Evolutionary conservation across 306 rosid genomes (phyloP), one percentile per base, ranked within the genome.

Genomic region (Quercus wislizeni): DNA sequence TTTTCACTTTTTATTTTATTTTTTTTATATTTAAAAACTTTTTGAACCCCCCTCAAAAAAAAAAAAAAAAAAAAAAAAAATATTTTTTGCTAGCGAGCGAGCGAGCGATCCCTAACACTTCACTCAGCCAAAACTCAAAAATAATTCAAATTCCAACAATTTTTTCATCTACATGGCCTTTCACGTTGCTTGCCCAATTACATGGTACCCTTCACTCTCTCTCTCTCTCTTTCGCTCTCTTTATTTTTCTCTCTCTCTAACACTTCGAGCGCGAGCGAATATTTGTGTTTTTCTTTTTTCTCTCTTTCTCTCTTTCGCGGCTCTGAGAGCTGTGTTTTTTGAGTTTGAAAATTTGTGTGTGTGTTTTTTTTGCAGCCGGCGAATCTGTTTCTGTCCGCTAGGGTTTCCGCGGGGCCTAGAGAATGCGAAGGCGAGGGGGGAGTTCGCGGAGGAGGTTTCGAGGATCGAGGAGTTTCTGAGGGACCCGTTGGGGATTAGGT

Each of bases 121-220:
- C 41, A 63, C 69, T 63, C 41, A 63, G 4, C 69, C 69, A 63
- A 63, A 63, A 63, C 69, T 27, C 69, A 33, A 67, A 31, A 67
- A 67, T 3, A 33, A 17, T 31, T 67, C 49, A 67, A 31, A 18
- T 33, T 33, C 71, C 21, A 33, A 21, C 10, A 67, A 67, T 1
- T 14, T 63, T 63, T 25, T 82, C 76, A 83, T 80, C 91, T 83
- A 87, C 79, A 91, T 91, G 95, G 95, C 95, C 83, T 91, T 91
- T 91, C 95, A 91, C 88, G 95, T 89, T 74, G 95, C 90, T 83
- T 91, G 95, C 87, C 92, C 95, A 89, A 89, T 91, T 87, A 91
- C 95, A 84, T 89, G 95, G 95, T 89, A 83, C 54, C 41, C 67
- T 63, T 74, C 41, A 68, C 54, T 5, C 59, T 77, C 35, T 77